These are phyloP conservation scores for Linum usitatissimum DNA, from an alignment of 345 rosid species.

Conservation along the genomic window DNA sequence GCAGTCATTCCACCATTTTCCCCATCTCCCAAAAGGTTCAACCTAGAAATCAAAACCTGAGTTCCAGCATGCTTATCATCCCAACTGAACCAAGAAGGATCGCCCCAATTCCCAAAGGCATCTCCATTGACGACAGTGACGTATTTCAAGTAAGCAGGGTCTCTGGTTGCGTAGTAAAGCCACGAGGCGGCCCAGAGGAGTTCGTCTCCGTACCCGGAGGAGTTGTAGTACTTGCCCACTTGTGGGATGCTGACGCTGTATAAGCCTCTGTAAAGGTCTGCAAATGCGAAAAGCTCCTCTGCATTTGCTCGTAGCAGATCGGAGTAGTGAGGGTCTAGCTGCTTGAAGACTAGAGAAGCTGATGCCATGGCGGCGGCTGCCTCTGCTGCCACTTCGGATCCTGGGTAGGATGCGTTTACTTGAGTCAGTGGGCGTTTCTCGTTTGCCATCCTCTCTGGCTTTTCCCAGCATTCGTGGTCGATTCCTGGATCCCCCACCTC, in stretches of 20 bases:
- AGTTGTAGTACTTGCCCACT: conserved; percentile 16
- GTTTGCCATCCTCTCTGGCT: conserved; percentile 17
- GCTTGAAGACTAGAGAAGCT: conserved; percentile 23
- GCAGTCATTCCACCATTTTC: conserved; percentile 1
- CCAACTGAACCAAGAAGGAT: conserved; percentile 24
- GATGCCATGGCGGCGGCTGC: conserved; percentile 26
- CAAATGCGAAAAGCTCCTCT: conserved; percentile 17
- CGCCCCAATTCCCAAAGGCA: conserved; percentile 16
- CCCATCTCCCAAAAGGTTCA: conserved; percentile 14
- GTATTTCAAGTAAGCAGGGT: conserved; percentile 10
- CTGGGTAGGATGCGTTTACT: conserved; percentile 16
- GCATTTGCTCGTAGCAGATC: conserved; percentile 14
- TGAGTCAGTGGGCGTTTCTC: conserved; percentile 10
- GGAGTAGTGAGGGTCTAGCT: conserved; percentile 14
- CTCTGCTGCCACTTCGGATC: conserved; percentile 23
- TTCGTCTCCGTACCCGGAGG: conserved; percentile 19
- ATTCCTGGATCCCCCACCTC: conserved; percentile 21
- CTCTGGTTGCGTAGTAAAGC: conserved; percentile 21
- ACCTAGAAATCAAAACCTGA: conserved; percentile 18
- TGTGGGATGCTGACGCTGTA: conserved; percentile 21
- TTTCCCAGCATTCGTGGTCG: conserved; percentile 21
- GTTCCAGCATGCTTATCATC: conserved; percentile 24
- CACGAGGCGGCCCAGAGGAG: conserved; percentile 22
- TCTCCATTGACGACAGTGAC: conserved; percentile 13
- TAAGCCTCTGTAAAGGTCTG: conserved; percentile 16